Percentiles rank a stretch among this genome's conserved stretches.
Evolutionary conservation across 176 grass and related monocot species (phyloP).

Genomic region (Zea luxurians): DNA sequence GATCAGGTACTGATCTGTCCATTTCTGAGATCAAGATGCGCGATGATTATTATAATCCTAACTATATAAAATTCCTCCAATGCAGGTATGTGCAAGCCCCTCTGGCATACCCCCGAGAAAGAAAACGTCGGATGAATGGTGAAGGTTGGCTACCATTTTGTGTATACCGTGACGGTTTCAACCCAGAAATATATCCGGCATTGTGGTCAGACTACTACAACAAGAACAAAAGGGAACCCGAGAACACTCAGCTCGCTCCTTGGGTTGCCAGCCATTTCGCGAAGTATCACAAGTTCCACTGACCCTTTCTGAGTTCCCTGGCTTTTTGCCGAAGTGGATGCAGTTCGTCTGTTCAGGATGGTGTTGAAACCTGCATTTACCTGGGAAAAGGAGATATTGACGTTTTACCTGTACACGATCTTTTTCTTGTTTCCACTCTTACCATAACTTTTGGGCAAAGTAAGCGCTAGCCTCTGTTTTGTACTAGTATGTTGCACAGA

Average conservation of each 20-base stretch:
- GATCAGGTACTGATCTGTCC: slow-evolving; percentile 66
- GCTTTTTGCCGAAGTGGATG: slow-evolving; percentile 28
- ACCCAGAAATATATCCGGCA: slow-evolving; percentile 64
- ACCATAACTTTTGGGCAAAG: slow-evolving; percentile 38
- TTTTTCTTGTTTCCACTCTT: slow-evolving; percentile 34
- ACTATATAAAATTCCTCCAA: neutral
- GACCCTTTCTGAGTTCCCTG: slow-evolving; percentile 25
- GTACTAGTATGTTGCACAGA: slow-evolving; percentile 33
- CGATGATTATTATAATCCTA: neutral
- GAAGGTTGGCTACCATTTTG: slow-evolving; percentile 89
- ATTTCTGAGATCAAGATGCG: slow-evolving; percentile 11
- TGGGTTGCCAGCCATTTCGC: slow-evolving; percentile 89
- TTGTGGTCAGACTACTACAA: slow-evolving; percentile 92
- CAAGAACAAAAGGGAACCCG: slow-evolving; percentile 71
- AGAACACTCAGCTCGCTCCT: slow-evolving; percentile 86
- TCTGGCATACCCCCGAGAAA: slow-evolving; percentile 87
- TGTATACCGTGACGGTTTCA: slow-evolving; percentile 75
- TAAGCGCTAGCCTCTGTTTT: slow-evolving; percentile 39
- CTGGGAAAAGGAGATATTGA: slow-evolving; percentile 24
- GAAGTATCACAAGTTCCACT: slow-evolving; percentile 47
- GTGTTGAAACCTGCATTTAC: slow-evolving; percentile 14
- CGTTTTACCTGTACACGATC: slow-evolving; percentile 53
- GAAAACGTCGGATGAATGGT: slow-evolving; percentile 69
- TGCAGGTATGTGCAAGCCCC: slow-evolving; percentile 86
- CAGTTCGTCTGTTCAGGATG: slow-evolving; percentile 15